Conservation (phyloP, 805 yeast species). For the Starmera caribaea region DNA sequence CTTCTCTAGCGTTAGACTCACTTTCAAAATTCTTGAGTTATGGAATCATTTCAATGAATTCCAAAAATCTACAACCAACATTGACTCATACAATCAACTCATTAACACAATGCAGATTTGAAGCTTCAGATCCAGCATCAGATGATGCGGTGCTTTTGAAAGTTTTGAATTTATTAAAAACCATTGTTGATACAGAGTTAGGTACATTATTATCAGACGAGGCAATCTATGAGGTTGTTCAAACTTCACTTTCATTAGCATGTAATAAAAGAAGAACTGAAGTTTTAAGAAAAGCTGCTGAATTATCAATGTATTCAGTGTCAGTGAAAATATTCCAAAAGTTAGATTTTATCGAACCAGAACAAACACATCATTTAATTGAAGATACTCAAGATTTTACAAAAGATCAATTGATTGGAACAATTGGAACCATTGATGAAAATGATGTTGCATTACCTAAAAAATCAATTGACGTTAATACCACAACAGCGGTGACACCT, state of each 20-base stretch:
- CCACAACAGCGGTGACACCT: slow-evolving; percentile 24
- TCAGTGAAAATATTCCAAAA: slow-evolving; percentile 60
- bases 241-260: slow-evolving; percentile 85
- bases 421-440: slow-evolving; percentile 35
- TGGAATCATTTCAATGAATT: slow-evolving; percentile 46
- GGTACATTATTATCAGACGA: slow-evolving; percentile 70
- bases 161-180: slow-evolving; percentile 67
- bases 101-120: slow-evolving; percentile 89
- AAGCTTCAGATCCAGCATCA: slow-evolving; percentile 84
- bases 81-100: slow-evolving; percentile 56
- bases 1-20: slow-evolving; percentile 71
- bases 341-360: slow-evolving; percentile 45
- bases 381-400: slow-evolving; percentile 37
- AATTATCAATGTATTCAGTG: slow-evolving; percentile 62
- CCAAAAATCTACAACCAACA: slow-evolving; percentile 46
- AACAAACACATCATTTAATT: slow-evolving; percentile 26
- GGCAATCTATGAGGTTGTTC: slow-evolving; percentile 77
- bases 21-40: slow-evolving; percentile 65
- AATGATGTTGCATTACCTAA: slow-evolving; percentile 23
- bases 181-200: slow-evolving; percentile 51
- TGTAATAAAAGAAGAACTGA: slow-evolving; percentile 90
- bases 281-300: slow-evolving; percentile 82
- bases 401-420: slow-evolving; percentile 40
- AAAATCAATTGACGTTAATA: slow-evolving; percentile 14
- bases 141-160: slow-evolving; percentile 88